Conservation (phyloP, 805 yeast genomes). For the Peterozyma xylosa region DNA sequence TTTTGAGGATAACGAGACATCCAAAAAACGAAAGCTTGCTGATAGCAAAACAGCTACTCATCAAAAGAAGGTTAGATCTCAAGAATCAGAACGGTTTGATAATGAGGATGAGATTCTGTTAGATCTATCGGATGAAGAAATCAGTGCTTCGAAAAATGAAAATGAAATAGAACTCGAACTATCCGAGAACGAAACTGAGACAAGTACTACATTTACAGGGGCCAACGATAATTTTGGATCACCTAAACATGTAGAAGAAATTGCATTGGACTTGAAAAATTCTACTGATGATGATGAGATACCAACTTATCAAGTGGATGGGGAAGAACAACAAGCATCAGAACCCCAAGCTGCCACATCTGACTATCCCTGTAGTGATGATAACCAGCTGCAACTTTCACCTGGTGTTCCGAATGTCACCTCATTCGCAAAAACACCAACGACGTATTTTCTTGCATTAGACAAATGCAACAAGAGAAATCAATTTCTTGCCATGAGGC, state of each 20-base stretch:
- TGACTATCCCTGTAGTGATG: conserved; percentile 11
- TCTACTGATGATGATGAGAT: conserved; percentile 13
- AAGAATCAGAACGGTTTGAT: too few species aligned
- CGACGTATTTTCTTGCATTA: conserved; percentile 61
- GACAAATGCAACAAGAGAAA: conserved; percentile 78
- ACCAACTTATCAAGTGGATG: not conserved
- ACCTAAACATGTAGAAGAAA: conserved; percentile 11
- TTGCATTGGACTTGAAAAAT: conserved; percentile 14
- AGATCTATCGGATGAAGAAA: not conserved
- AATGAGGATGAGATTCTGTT: too few species aligned
- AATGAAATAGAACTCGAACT: not conserved
- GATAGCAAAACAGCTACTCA: too few species aligned
- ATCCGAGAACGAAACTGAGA: not conserved
- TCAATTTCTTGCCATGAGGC: conserved; percentile 44
- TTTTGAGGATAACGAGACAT: conserved; percentile 9
- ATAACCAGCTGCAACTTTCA: not conserved
- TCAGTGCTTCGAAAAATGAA: not conserved
- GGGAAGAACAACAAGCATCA: conserved; percentile 21
- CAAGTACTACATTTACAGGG: not conserved
- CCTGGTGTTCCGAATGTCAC: not conserved
- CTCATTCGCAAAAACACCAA: not conserved
- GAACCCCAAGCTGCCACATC: conserved; percentile 19
- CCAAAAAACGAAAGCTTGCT: conserved; percentile 2
- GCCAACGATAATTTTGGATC: too few species aligned
- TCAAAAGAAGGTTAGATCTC: too few species aligned